Evolutionary conservation across 768 basidiomycete species (phyloP), one percentile per base, ranked within the genome.

Genomic region (Leccinum aurantiacum): DNA sequence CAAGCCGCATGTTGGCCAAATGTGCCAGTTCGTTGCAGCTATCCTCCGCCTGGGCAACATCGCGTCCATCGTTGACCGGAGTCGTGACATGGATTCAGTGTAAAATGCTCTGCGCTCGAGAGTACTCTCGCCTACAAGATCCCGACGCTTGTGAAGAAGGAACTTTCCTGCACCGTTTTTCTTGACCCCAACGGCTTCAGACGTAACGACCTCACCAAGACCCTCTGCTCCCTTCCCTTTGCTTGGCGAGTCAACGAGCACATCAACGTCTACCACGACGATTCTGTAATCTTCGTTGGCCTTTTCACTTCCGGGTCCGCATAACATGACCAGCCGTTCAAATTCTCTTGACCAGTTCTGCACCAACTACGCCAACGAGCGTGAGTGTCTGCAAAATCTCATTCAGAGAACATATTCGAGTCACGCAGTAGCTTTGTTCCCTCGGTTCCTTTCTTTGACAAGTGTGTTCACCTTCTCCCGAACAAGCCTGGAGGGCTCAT

Each of bases 281-380:
- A 97, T 70, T 99, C 94, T 63, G 80, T 83, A 3, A 92, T 91
- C 3, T 97, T 95, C 77, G 89, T 98, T 65, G 93, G 94, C 9
- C 81, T 98, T 37, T 89, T 98, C 69, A 95, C 84, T 98, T 10
- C 95, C 96, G 2, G 95, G 96, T 6, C 84, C 90, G 6, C 94
- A 97, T 74, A 95, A 97, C 75, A 84, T 93, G 75, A 86, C 89
- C 4, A 89, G 87, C 59, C 84, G 93, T 2, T 80, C 90, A 58
- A 98, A 99, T 75, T 95, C 94, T 6, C 85, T 99, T 53, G 95
- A 99, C 71, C 94, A 98, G 63, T 94, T 98, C 74, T 92, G 91
- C 74, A 82, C 97, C 80, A 99, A 98, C 76, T 95, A 93, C 66
- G 94, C 95, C 60, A 95, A 95, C 67, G 97, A 99, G 71, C 87